Percentiles rank a stretch among this genome's conserved stretches.
phyloP scores from a whole-genome alignment of 2,329 filamentous ascomycete species.

The Amauroascus niger region DNA sequence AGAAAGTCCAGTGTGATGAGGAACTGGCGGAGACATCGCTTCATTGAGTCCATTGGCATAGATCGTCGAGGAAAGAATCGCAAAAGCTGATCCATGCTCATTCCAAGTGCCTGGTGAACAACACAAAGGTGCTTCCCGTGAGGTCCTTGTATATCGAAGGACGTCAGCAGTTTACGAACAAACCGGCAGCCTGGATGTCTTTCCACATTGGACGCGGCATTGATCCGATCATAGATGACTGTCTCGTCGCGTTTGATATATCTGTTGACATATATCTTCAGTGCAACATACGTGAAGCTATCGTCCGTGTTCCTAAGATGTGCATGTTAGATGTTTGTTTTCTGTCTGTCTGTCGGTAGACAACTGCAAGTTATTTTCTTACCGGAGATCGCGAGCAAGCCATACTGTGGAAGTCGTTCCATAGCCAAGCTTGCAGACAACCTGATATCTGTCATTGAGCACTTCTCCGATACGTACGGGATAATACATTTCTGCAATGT shows the following conservation, averaged over 20 bases:
- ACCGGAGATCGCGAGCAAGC: constrained; percentile 18
- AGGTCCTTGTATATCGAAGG: constrained; percentile 12
- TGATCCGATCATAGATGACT: constrained; percentile 6
- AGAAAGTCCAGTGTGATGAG: constrained; percentile 5
- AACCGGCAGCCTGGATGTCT: background rate
- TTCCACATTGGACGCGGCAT: background rate
- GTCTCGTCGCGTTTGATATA: constrained; percentile 5
- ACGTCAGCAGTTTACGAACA: constrained; percentile 9
- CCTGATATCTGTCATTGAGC: constrained; percentile 16
- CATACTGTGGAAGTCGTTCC: constrained; percentile 21
- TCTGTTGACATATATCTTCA: constrained; percentile 8
- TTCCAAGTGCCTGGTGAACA: constrained; percentile 12
- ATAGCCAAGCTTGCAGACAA: constrained; percentile 22
- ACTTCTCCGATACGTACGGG: constrained; percentile 14
- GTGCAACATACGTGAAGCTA: constrained; percentile 3
- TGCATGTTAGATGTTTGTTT: constrained; percentile 13
- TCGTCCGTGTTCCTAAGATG: constrained; percentile 11
- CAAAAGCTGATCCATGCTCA: constrained; percentile 10
- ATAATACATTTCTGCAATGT: constrained; percentile 15
- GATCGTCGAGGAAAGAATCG: background rate
- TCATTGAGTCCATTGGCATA: constrained; percentile 11
- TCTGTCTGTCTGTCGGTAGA: background rate
- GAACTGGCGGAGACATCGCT: constrained; percentile 8
- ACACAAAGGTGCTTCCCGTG: constrained; percentile 13
- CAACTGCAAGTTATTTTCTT: constrained; percentile 2